Percentiles rank a stretch among this genome's conserved stretches.
These are phyloP conservation scores for Globisporangium perplexum DNA, from an alignment of 352 stramenopile species.

Conservation along the genomic window DNA sequence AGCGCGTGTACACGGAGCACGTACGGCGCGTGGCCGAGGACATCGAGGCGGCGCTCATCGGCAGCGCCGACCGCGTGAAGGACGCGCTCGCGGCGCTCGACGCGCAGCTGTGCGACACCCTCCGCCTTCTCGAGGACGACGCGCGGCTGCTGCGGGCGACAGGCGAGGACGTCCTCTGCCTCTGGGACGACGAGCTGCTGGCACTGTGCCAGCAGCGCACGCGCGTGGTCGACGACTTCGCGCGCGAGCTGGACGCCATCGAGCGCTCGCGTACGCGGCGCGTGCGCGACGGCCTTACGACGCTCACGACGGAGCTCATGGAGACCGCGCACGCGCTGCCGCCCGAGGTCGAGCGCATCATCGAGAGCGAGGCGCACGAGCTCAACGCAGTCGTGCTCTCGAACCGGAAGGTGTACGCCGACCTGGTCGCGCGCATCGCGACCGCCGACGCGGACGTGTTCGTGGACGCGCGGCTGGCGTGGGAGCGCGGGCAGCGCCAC, in stretches of 20 bases:
- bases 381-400: constrained; percentile 79
- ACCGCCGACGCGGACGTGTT: constrained; percentile 67
- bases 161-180: constrained; percentile 26
- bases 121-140: constrained; percentile 23
- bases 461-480: constrained; percentile 43
- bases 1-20: constrained; percentile 33
- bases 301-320: constrained; percentile 52
- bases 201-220: constrained; percentile 39
- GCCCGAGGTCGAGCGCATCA: constrained; percentile 64
- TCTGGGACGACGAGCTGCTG: constrained; percentile 35
- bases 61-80: constrained; percentile 51
- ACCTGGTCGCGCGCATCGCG: constrained; percentile 60
- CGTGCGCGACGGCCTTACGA: constrained; percentile 30
- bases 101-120: constrained; percentile 13
- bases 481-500: constrained; percentile 45
- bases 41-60: constrained; percentile 50
- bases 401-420: constrained; percentile 70
- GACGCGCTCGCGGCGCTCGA: constrained; percentile 39
- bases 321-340: constrained; percentile 57
- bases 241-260: constrained; percentile 38
- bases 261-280: constrained; percentile 40
- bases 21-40: constrained; percentile 61
- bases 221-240: constrained; percentile 32
- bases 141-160: constrained; percentile 30
- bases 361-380: constrained; percentile 69